These are phyloP conservation scores for Xylariales sp. DNA, from an alignment of 2,329 filamentous ascomycete species.

Conservation along the genomic window DNA sequence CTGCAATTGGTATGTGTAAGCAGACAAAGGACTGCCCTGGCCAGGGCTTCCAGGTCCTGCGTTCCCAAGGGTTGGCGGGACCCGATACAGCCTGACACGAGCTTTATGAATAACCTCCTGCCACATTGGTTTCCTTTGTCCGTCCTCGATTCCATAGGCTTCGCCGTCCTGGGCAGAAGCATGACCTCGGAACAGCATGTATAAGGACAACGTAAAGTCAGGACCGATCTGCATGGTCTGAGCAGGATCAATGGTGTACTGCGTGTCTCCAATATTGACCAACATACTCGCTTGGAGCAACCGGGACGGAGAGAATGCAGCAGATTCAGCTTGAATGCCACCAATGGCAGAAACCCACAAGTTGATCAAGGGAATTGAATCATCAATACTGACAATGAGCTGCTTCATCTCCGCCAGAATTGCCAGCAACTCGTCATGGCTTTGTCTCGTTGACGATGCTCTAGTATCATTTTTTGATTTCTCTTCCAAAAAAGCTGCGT, in stretches of 20 bases:
- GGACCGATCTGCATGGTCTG: constrained; percentile 78
- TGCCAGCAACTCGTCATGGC: constrained; percentile 58
- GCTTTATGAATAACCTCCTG: constrained; percentile 96
- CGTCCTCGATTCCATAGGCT: constrained; percentile 43
- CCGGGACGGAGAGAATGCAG: constrained; percentile 83
- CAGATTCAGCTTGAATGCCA: constrained; percentile 74
- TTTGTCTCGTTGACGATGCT: constrained; percentile 48
- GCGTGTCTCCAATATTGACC: constrained; percentile 78
- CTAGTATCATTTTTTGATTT: constrained; percentile 35
- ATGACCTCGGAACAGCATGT: constrained; percentile 91
- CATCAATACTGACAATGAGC: constrained; percentile 75
- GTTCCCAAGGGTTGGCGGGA: constrained; percentile 38
- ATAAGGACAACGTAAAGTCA: constrained; percentile 79
- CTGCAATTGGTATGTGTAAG: constrained; percentile 73
- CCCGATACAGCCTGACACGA: constrained; percentile 70
- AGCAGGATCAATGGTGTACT: constrained; percentile 64
- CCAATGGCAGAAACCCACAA: constrained; percentile 92
- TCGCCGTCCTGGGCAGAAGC: constrained; percentile 46
- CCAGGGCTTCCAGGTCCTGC: constrained; percentile 7
- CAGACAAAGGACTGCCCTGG: constrained; percentile 28
- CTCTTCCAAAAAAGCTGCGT: constrained; percentile 62
- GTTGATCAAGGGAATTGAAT: constrained; percentile 86
- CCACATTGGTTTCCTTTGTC: constrained; percentile 70
- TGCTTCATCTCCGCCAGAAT: constrained; percentile 73
- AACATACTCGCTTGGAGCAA: constrained; percentile 90